Base-by-base conservation (phyloP, 2,329 filamentous ascomycete genomes). In the Bipolaris zeicola region DNA sequence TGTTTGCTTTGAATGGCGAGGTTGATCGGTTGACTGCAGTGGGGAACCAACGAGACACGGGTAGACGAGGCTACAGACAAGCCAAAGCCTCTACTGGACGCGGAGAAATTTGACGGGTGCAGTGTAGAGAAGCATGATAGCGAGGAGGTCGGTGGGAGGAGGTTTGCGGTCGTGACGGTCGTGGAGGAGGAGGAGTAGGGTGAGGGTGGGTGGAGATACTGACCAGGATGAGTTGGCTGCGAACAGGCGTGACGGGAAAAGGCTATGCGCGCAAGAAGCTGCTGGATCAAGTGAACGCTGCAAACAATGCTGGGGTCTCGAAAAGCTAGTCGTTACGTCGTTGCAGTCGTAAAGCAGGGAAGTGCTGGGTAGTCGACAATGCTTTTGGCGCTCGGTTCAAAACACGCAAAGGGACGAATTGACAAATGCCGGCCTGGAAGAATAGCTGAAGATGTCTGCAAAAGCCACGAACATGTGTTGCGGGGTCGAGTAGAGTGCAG, bases 241-340 rank as follows among this genome's bases (percentile, higher is more conserved):
- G 42, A 58, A 56, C 58, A 50, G 55, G 58, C 51, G 58, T 57
- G 55, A 56, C 26, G 53, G 50, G 18, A 49, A 57, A 46, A 55
- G 50, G 53, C 54, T 57, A 58, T 46, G 59, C 50, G 49, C 31
- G 33, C 39, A 36, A 20, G 42, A 55, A 39, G 54, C 50, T 51
- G 61, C 44, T 49, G 58, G 61, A 58, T 48, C 57, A 70, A 72
- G 58, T 63, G 57, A 76, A 75, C 69, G 71, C 73, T 76, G 69
- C 71, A 77, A 73, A 72, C 60, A 71, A 76, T 74, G 73, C 73
- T 73, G 65, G 70, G 71, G 55, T 62, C 53, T 67, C 64, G 72
- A 72, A 73, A 73, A 68, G 67, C 68, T 71, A 68, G 71, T 77
- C 73, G 74, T 77, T 60, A 76, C 49, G 69, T 77, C 74, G 74